Conservation (phyloP, 345 rosid genomes). For the Citrus cavaleriei region DNA sequence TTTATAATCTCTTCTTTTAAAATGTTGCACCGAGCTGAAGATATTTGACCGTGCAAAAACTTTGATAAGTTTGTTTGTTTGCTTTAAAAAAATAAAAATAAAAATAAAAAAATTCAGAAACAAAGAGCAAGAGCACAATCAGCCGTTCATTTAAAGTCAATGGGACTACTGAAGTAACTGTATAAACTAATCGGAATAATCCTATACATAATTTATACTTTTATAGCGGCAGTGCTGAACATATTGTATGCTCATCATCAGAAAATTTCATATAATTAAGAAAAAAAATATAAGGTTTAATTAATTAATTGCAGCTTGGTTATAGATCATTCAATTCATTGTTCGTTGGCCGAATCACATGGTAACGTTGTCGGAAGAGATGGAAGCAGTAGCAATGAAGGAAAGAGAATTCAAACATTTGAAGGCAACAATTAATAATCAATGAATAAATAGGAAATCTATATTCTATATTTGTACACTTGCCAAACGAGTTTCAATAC, state of each 20-base stretch:
- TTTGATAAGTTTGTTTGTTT: background rate
- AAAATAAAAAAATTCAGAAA: too few relatives aligned
- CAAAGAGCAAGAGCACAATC: background rate
- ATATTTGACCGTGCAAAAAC: background rate
- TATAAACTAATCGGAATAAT: background rate
- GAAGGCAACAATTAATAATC: background rate
- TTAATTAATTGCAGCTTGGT: background rate
- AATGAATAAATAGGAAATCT: too few relatives aligned
- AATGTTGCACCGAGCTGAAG: constrained; percentile 11
- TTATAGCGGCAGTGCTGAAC: background rate
- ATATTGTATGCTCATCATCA: background rate
- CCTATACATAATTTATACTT: background rate
- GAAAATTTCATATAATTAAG: background rate
- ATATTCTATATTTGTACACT: too few relatives aligned
- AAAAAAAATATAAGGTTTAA: background rate
- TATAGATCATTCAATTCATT: background rate
- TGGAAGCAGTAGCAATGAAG: background rate
- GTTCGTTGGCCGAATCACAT: background rate
- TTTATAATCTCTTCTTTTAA: constrained; percentile 7
- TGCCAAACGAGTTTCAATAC: too few relatives aligned
- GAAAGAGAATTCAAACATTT: too few relatives aligned
- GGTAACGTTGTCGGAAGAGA: background rate
- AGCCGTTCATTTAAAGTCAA: background rate
- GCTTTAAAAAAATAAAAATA: background rate
- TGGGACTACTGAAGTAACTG: background rate